phyloP scores from a whole-genome alignment of 805 yeast genomes.

The Lachancea kluyveri region DNA sequence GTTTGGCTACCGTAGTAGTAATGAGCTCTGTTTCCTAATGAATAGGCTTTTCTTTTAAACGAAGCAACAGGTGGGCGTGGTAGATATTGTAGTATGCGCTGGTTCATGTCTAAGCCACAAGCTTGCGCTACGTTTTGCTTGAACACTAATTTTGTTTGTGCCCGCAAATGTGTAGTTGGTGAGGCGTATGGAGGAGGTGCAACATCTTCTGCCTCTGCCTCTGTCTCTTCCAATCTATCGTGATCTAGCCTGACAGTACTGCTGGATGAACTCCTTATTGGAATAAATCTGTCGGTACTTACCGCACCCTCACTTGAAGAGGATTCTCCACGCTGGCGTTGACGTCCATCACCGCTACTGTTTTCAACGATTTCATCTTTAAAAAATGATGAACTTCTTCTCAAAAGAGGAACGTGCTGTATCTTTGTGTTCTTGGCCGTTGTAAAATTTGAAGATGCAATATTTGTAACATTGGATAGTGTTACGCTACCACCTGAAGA shows the following conservation, averaged over 20 bases:
- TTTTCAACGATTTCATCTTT: constrained; percentile 18
- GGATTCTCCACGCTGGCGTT: constrained; percentile 3
- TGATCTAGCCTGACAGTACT: constrained; percentile 23
- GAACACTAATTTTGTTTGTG: constrained; percentile 43
- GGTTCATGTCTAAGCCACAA: constrained; percentile 80
- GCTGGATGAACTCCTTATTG: constrained; percentile 43
- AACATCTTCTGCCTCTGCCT: constrained; percentile 34
- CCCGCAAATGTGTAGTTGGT: constrained; percentile 38
- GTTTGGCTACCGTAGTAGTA: constrained; percentile 30
- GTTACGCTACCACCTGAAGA: constrained; percentile 17
- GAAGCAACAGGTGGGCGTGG: constrained; percentile 68
- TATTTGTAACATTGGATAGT: constrained; percentile 21
- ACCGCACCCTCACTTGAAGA: constrained; percentile 21
- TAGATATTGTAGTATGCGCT: constrained; percentile 77
- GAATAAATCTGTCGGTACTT: constrained; percentile 55
- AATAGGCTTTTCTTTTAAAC: constrained; percentile 23
- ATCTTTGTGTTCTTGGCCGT: constrained; percentile 20
- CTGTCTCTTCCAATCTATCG: constrained; percentile 30
- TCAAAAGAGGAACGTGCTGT: constrained; percentile 25
- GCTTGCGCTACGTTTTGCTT: constrained; percentile 88
- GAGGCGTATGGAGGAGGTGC: constrained; percentile 43
- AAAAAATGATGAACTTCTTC: constrained; percentile 29
- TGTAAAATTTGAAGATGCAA: constrained; percentile 10
- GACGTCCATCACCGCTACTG: not conserved
- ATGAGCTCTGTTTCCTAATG: constrained; percentile 27